Percentiles rank a stretch among this genome's conserved stretches.
Conservation (phyloP, 495 filamentous ascomycete genomes). For the Penicillium chermesinum region DNA sequence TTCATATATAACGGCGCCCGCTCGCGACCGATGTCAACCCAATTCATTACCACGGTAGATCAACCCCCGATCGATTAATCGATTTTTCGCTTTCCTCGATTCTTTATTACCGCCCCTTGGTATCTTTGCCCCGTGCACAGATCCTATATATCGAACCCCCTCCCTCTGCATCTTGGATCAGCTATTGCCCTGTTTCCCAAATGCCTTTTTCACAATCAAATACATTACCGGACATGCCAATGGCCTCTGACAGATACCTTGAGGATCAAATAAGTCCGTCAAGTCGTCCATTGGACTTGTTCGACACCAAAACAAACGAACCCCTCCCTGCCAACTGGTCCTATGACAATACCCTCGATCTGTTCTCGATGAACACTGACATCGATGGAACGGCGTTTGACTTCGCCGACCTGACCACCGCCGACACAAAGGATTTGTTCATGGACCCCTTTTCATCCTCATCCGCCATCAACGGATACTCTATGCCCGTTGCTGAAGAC, state of each 20-base stretch:
- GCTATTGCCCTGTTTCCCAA: slow-evolving; percentile 3
- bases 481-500: slow-evolving; percentile 34
- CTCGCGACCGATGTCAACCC: slow-evolving; percentile 7
- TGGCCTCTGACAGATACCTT: slow-evolving; percentile 22
- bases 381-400: slow-evolving; percentile 34
- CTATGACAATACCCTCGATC: slow-evolving; percentile 39
- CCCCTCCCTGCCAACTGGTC: slow-evolving; percentile 40
- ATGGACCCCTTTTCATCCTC: slow-evolving; percentile 31
- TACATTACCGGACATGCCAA: slow-evolving; percentile 12
- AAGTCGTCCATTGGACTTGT: slow-evolving; percentile 19
- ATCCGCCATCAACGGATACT: slow-evolving; percentile 33
- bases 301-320: slow-evolving; percentile 21
- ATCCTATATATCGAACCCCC: not conserved
- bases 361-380: slow-evolving; percentile 35
- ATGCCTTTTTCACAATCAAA: slow-evolving; percentile 23
- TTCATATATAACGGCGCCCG: slow-evolving; percentile 14
- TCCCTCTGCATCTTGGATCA: not conserved
- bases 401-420: slow-evolving; percentile 28
- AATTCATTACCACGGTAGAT: slow-evolving; percentile 9
- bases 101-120: not conserved
- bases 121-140: not conserved
- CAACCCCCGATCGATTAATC: too few species aligned
- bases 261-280: slow-evolving; percentile 22
- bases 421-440: slow-evolving; percentile 35
- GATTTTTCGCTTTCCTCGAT: too few species aligned